Base-by-base conservation (phyloP, 2,329 filamentous ascomycete species). In the Cyphellophora europaea region DNA sequence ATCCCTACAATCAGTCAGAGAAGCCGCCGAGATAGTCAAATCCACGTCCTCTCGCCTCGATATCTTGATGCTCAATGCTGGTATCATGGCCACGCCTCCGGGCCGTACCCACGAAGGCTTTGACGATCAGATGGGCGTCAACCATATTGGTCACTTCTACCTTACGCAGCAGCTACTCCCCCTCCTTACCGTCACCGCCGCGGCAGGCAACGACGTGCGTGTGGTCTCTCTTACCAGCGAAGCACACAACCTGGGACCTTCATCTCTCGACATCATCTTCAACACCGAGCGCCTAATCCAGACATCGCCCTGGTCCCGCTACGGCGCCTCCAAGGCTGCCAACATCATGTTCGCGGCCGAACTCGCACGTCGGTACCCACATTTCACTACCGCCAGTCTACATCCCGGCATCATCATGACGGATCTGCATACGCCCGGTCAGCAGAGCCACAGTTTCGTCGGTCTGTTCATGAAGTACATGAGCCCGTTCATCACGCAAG, bases 321-420 rank as follows among this genome's bases (percentile, higher is more conserved):
- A 73, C 44, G 64, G 57, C 6, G 62, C 65, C n/a, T 66, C 62
- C 39, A 73, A 72, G 47, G 57, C 66, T 0, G 68, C 66, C 2
- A 69, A 67, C 34, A 59, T 70, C 17, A 49, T 69, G 4, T 64
- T 65, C 30, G 64, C 65, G 3, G 47, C 57, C 1, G 63, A 69
- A 42, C 43, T 72, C 4, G 63, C 63, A 3, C 56, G 61, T 5
- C 59, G 62, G 1, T 56, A 64, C 35, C 64, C 64, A 0, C 44
- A 57, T 12, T 31, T 49, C 25, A 57, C 55, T 14, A 58, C 60
- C 14, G 56, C 72, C 6, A 59, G 64, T 0, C 46, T 74, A 1
- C 70, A 74, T 36, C 70, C 70, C 0, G 70, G 70, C 2, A 49
- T 61, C 3, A 61, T 66, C 21, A 41, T 53, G 4, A 66, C 59